Base-by-base conservation (phyloP, 352 stramenopile genomes). In the Phytophthora capsici region DNA sequence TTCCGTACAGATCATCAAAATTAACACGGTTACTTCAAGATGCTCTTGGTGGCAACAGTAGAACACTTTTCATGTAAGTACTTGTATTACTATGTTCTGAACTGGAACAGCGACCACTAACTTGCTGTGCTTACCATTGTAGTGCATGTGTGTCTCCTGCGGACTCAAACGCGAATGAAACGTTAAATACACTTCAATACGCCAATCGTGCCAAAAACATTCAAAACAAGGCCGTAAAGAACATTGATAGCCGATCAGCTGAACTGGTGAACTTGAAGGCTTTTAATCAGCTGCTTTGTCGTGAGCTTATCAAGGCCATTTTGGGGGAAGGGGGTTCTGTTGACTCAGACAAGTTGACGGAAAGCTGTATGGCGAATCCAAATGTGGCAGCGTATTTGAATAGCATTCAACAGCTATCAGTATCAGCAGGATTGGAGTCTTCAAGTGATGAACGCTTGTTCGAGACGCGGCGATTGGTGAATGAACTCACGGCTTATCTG, bases 191-290 rank as follows among this genome's bases (percentile, higher is more conserved):
- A 2, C 74, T 96, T 7, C 87, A 94, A 37, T 96, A 96, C 34
- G 88, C 88, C 17, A 96, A 93, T 49, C 81, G 88, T 1, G 88
- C 88, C 6, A 93, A 91, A 46, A 95, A 95, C 47, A 96, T 96
- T 52, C 88, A 95, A 34, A 96, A 96, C 57, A 96, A 96, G 58
- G 88, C 88, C 4, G 77, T 96, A 22, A 96, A 96, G 50, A 96
- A 96, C 40, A 82, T 96, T 28, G 87, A 96, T 69, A 82, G 73
- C n/a, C 73, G 82, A 12, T 92, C 87, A 12, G 84, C 81, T 0
- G 85, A 96, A 51, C 49, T 96, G 0, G 59, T 86, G 17, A 77
- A 69, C n/a, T 55, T 93, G 28, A 88, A 89, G 48, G 80, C 86
- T 0, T 80, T 92, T 17, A 90, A 91, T 38, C 63, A 80, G 4